Conservation (phyloP, 805 yeast genomes). For the Maudiozyma pseudohumilis region DNA sequence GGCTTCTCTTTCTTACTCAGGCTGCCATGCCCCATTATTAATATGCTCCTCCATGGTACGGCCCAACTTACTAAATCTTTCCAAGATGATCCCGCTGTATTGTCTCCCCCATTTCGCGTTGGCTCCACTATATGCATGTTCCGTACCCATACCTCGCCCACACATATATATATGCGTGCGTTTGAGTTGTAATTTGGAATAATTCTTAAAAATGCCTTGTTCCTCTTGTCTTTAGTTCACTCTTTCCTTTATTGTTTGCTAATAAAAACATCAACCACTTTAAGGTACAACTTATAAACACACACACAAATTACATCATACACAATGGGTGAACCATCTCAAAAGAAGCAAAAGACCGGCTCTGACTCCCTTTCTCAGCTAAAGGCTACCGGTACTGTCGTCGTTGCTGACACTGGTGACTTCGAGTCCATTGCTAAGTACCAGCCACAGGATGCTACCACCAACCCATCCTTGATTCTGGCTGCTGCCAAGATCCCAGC, state of each 20-base stretch:
- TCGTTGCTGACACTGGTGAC: conserved; percentile 98
- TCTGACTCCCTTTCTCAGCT: conserved; percentile 79
- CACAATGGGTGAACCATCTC: conserved; percentile 8
- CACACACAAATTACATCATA: background rate
- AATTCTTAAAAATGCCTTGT: too few relatives aligned
- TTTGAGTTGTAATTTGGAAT: too few relatives aligned
- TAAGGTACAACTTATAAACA: background rate
- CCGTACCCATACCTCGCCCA: too few relatives aligned
- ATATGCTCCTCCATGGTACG: too few relatives aligned
- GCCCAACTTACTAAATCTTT: too few relatives aligned
- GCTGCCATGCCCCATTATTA: too few relatives aligned
- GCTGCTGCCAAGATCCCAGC: conserved; percentile 90
- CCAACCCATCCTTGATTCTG: conserved; percentile 93
- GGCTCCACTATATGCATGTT: too few relatives aligned
- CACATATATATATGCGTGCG: too few relatives aligned
- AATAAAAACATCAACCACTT: background rate
- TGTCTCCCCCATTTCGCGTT: too few relatives aligned
- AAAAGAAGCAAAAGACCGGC: conserved; percentile 32
- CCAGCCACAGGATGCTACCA: conserved; percentile 98
- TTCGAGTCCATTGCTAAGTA: conserved; percentile 95
- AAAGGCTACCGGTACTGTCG: conserved; percentile 90
- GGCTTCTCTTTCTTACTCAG: too few relatives aligned
- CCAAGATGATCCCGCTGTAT: too few relatives aligned
- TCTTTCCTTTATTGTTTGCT: background rate
- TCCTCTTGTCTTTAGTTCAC: background rate